phyloP scores from a whole-genome alignment of 2,329 filamentous ascomycete genomes.

The Cordyceps farinosa region DNA sequence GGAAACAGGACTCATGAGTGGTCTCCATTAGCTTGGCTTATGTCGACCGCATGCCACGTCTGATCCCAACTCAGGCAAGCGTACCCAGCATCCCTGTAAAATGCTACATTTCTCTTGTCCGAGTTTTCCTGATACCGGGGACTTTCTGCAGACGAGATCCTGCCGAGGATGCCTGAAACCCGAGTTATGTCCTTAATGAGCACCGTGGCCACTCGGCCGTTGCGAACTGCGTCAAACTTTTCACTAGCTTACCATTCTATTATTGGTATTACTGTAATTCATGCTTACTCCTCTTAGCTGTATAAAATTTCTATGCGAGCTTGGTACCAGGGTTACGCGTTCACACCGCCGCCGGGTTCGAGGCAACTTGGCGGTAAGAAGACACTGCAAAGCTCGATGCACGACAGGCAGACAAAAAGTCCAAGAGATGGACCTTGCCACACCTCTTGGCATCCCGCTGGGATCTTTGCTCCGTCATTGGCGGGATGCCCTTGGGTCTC shows the following conservation, averaged over 20 bases:
- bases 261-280: not conserved
- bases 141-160: not conserved
- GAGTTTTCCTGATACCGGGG: not conserved
- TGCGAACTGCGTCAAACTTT: not conserved
- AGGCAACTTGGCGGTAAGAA: too few relatives aligned
- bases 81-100: not conserved
- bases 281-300: not conserved
- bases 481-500: not conserved
- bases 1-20: not conserved
- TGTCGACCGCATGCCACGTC: conserved; percentile 3
- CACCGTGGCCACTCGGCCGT: not conserved
- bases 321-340: too few relatives aligned
- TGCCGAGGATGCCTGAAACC: not conserved
- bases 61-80: not conserved
- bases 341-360: too few relatives aligned
- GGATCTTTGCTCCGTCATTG: not conserved
- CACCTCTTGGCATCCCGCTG: not conserved
- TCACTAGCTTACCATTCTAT: not conserved
- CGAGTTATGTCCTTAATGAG: conserved; percentile 10
- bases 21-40: conserved; percentile 11
- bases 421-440: not conserved
- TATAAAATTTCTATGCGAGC: too few relatives aligned
- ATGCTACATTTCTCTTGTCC: not conserved
- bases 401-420: too few relatives aligned
- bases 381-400: too few relatives aligned